Evolutionary conservation across 2,329 filamentous ascomycete genomes (phyloP), one percentile per base, ranked within the genome.

Genomic region (Verruconis gallopava): DNA sequence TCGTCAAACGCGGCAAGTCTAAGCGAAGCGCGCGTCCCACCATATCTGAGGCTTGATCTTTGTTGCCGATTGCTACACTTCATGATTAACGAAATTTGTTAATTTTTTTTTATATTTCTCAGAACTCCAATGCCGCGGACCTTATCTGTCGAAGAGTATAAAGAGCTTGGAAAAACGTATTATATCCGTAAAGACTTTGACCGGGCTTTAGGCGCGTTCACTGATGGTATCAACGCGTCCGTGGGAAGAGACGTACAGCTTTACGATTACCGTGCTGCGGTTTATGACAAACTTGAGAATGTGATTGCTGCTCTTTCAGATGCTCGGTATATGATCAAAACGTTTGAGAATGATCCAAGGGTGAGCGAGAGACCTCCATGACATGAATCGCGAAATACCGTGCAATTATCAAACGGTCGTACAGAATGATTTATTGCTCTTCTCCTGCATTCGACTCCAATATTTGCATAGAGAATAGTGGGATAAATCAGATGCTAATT

Each of bases 271-370:
- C 68, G 73, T 38, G 67, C 72, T 28, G 72, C 72, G 11, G 67
- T 68, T 25, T 66, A 71, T 44, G 67, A 68, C 38, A 75, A 72
- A 51, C 56, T 76, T 6, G 60, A 60, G 13, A 56, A 72, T 45
- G 60, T 67, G 45, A 60, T 67, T 18, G 55, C 60, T 11, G 74
- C 73, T 0, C 60, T 77, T 6, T 62, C 65, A 43, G 73, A 78
- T 62, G 69, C 69, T n/a, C 68, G 68, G 47, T 60, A 61, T 15
- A 74, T 75, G 61, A 73, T 79, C 43, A 66, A 66, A 43, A 48
- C 61, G 13, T 56, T 13, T 3, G 33, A 42, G 33, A 18, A 36
- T 68, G 37, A 65, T 64, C 42, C 59, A 62, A 66, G 66, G 46
- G 66, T 69, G 59, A n/a, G 28, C 45, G 19, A 14, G 22, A 5